Percentiles rank a stretch among this genome's conserved stretches.
Evolutionary conservation across 140 eudicot species (phyloP).

Genomic region (Flaveria floridana): DNA sequence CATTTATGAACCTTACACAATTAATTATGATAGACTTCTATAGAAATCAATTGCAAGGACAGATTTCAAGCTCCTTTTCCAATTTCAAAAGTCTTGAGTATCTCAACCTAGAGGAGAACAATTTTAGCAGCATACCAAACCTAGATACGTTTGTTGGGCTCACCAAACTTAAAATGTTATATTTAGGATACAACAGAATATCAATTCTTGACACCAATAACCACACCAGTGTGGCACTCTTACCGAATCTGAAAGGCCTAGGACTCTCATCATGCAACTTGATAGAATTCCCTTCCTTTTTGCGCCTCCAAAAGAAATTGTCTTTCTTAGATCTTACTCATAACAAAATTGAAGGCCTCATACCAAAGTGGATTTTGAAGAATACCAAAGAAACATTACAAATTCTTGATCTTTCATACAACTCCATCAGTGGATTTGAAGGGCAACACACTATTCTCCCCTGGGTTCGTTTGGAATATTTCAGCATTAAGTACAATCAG

Average conservation of each 20-base stretch:
- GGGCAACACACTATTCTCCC: slow-evolving; percentile 28
- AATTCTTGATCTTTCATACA: background rate
- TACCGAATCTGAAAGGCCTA: slow-evolving; percentile 4
- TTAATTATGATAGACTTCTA: background rate
- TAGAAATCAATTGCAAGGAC: slow-evolving; percentile 28
- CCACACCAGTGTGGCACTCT: background rate
- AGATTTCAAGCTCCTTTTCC: slow-evolving; percentile 32
- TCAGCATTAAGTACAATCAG: slow-evolving; percentile 17
- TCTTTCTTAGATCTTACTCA: background rate
- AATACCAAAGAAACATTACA: slow-evolving; percentile 21
- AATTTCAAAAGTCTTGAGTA: slow-evolving; percentile 21
- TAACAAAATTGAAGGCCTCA: slow-evolving; percentile 29
- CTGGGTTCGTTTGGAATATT: slow-evolving; percentile 28
- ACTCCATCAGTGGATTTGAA: slow-evolving; percentile 28
- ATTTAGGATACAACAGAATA: background rate
- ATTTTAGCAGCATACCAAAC: background rate
- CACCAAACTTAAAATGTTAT: background rate
- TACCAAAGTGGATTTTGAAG: slow-evolving; percentile 40
- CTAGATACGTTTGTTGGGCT: background rate
- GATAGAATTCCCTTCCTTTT: slow-evolving; percentile 37
- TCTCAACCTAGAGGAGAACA: background rate
- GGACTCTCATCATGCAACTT: slow-evolving; percentile 38
- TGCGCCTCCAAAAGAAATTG: slow-evolving; percentile 30
- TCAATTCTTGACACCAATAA: background rate
- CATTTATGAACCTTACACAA: slow-evolving; percentile 35